Percentiles rank a stretch among this genome's conserved stretches.
Conservation (phyloP, 1,284 basidiomycete genomes). For the Heterobasidion parviporum region DNA sequence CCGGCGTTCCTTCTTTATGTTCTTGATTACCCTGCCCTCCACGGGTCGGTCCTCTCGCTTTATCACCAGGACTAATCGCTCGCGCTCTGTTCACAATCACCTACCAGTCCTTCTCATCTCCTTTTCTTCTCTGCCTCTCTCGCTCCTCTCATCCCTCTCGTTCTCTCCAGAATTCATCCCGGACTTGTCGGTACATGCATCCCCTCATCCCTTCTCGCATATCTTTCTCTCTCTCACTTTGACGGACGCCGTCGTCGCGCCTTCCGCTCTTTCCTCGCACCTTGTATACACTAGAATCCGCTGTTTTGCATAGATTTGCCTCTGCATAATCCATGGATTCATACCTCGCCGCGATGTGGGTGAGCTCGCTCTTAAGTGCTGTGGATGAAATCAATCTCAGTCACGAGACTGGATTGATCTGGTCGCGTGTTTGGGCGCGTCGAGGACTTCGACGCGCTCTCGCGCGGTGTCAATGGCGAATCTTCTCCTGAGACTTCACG, state of each 20-base stretch:
- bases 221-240: neutral
- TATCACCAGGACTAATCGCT: neutral
- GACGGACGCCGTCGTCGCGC: neutral
- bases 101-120: no score
- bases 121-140: neutral
- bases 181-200: neutral
- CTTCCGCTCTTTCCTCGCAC: no score
- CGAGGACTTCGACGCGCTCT: neutral
- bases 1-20: neutral
- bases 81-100: neutral
- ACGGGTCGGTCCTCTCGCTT: no score
- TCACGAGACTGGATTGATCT: neutral
- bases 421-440: neutral
- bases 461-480: no score
- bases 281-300: neutral
- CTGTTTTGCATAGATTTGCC: neutral
- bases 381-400: neutral
- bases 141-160: neutral
- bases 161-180: neutral
- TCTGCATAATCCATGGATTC: neutral
- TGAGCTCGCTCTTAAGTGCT: neutral
- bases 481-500: no score
- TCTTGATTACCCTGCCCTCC: no score
- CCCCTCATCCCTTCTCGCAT: neutral
- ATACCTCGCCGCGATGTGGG: neutral